Percentiles rank a stretch among this genome's conserved stretches.
Conservation (phyloP, 345 rosid species). For the Raphanus raphanistrum region DNA sequence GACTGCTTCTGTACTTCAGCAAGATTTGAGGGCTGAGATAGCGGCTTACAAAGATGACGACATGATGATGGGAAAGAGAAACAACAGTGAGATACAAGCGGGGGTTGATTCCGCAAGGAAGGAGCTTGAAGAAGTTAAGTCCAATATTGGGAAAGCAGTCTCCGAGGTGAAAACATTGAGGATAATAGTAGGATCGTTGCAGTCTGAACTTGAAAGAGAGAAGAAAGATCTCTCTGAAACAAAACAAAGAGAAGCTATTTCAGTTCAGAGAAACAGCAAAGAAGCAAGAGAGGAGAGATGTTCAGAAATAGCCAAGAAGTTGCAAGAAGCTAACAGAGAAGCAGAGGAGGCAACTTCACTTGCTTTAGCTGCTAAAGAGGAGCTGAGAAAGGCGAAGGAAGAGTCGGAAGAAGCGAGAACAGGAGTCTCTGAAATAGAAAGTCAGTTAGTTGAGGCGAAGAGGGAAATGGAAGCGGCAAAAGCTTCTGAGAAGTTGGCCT, state of each 20-base stretch:
- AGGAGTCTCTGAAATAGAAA: constrained; percentile 55
- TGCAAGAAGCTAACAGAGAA: constrained; percentile 60
- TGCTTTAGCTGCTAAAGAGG: constrained; percentile 63
- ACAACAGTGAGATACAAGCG: constrained; percentile 53
- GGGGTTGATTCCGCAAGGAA: constrained; percentile 69
- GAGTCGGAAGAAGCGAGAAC: constrained; percentile 72
- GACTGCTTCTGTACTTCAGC: constrained; percentile 58
- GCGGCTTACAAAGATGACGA: constrained; percentile 56
- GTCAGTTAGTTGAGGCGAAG: constrained; percentile 56
- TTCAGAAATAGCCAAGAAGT: constrained; percentile 59
- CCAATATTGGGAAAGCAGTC: constrained; percentile 68
- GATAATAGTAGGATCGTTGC: constrained; percentile 62
- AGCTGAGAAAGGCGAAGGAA: constrained; percentile 70
- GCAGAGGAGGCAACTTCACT: constrained; percentile 74
- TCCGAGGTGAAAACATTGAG: constrained; percentile 71
- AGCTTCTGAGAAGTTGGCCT: constrained; percentile 86
- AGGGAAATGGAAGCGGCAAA: constrained; percentile 89
- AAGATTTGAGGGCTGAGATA: constrained; percentile 74
- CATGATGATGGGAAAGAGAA: constrained; percentile 42
- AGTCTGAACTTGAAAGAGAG: constrained; percentile 65
- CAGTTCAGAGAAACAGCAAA: constrained; percentile 56
- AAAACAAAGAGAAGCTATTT: constrained; percentile 55
- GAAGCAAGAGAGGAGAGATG: constrained; percentile 64
- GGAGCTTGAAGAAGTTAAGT: constrained; percentile 80
- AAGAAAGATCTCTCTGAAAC: constrained; percentile 34